Base-by-base conservation (phyloP, 768 basidiomycete species). In the Lentinula lateritia region DNA sequence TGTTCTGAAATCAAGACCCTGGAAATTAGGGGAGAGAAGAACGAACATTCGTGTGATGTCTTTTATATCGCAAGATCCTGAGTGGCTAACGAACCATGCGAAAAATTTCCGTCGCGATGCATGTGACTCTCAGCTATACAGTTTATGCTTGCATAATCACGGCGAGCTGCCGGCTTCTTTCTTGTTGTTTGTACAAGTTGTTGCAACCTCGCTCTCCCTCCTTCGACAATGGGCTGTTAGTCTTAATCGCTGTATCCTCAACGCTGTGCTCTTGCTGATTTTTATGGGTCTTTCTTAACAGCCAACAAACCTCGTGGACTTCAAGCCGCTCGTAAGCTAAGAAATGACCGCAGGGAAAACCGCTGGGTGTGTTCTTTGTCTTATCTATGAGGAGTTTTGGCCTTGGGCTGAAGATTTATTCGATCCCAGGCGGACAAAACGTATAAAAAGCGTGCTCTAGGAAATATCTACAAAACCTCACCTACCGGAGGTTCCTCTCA, bases 301-400 rank as follows among this genome's bases (percentile, higher is more conserved):
- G 93, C 95, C 74, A 95, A 95, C 86, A 97, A 98, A 92, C 95
- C 95, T 75, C 91, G 95, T 83, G 95, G 95, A 80, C 88, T 98
- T 72, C 93, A 96, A 83, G 96, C 96, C 71, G 96, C 95, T 73
- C 92, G 97, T 78, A 98, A 98, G 81, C 92, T 99, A 73, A 91
- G 95, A 72, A 95, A 83, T 71, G 84, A 87, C 79, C 90, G 97
- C 69, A 86, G 93, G 68, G 90, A 89, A 77, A 97, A 98, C 84
- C 91, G 96, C 78, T 99, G 97, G 97, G 93, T 95, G 64, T 69
- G 87, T 80, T 65, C 53, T 56, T 65, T 62, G 60, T 41, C 46
- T 58, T 55, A 42, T 58, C 39, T 36, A 8, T 36, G 20, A 23
- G 23, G 10, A 15, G 50, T 61, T 50, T 12, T 46, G 13, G 34